phyloP scores from a whole-genome alignment of 179 eudicot species.

The Silene vulgaris region DNA sequence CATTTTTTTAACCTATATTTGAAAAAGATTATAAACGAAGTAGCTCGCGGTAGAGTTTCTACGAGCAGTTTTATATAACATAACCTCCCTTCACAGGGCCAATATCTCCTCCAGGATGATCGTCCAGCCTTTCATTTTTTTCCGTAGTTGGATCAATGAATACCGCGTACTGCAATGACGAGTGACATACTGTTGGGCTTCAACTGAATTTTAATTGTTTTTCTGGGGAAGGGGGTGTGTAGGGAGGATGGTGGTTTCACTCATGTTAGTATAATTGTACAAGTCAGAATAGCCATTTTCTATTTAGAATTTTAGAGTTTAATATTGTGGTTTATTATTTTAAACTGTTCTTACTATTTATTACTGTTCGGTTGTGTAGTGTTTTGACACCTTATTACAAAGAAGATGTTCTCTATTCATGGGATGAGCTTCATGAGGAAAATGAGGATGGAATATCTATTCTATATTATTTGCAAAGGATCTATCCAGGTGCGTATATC shows the following conservation, averaged over 20 bases:
- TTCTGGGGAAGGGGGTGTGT: background rate
- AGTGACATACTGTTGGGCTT: background rate
- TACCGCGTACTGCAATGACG: too few relatives aligned
- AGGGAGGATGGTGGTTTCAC: background rate
- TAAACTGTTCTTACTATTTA: constrained; percentile 13
- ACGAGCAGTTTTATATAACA: background rate
- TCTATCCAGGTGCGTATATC: constrained; percentile 74
- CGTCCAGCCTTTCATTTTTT: background rate
- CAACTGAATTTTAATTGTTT: background rate
- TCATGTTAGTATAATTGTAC: background rate
- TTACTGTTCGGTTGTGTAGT: constrained; percentile 35
- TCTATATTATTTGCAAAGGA: constrained; percentile 86
- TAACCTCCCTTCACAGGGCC: background rate
- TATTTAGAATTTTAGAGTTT: background rate
- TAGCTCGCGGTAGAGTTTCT: background rate
- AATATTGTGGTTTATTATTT: background rate
- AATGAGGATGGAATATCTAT: constrained; percentile 95
- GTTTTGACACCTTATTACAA: constrained; percentile 91
- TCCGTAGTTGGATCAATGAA: background rate
- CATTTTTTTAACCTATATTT: too few relatives aligned
- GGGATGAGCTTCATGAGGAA: constrained; percentile 68
- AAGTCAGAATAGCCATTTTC: background rate
- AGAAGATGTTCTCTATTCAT: constrained; percentile 90
- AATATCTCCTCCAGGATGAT: background rate
- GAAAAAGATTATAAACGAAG: background rate